Evolutionary conservation across 2,329 filamentous ascomycete species (phyloP), one percentile per base, ranked within the genome.

Genomic region (Colletotrichum chrysophilum): DNA sequence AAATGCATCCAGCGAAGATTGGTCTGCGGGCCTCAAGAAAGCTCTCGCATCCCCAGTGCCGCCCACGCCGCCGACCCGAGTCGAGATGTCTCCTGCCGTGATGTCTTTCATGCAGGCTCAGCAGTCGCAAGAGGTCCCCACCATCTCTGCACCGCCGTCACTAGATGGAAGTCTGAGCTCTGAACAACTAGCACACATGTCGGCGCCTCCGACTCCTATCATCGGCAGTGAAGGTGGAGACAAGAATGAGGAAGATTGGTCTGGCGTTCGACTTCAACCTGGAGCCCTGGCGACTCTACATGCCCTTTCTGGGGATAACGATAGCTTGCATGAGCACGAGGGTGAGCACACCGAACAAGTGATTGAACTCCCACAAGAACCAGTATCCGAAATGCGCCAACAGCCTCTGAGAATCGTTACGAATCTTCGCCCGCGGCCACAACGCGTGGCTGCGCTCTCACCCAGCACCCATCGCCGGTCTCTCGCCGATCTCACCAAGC

Each of bases 151-250:
- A 7, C 94, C 96, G 6, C 96, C 96, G 5, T 98, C 96, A 6
- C 88, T 98, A 5, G 96, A 98, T 85, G 96, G 96, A 26, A 98
- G 95, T 84, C 86, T 97, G 80, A 94, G 93, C 10, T 98, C 96
- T 3, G 96, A 98, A 81, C 96, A 98, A 82, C 90, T 97, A 84
- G 95, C 95, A 3, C 91, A 90, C 69, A 90, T 96, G 83, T 98
- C 95, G 80, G 95, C 95, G 65, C 96, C 96, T 7, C 92, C 94
- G 13, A 98, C 96, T 1, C 96, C 96, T 16, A 90, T 96, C 76
- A 89, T 95, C 78, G 91, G 89, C 18, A 86, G 88, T 72, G 86
- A 88, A 26, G 88, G 91, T 32, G 86, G 87, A 34, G 86, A 87
- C 12, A 87, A 89, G 43, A 90, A 91, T 34, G 90, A 91, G 62